Evolutionary conservation across 257 asterid species (phyloP).

Genomic region (Haberlea rhodopensis): DNA sequence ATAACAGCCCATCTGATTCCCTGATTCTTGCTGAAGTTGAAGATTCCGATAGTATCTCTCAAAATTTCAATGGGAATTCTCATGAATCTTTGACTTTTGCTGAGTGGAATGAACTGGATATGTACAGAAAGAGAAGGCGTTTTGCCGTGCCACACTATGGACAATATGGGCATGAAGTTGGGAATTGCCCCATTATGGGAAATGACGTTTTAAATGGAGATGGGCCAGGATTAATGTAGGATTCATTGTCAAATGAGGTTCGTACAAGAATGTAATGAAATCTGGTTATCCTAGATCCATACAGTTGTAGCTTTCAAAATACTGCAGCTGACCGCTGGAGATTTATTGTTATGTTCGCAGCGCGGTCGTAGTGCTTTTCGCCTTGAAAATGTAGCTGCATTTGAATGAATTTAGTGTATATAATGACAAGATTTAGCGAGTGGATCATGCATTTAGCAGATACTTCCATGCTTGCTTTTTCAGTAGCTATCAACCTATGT

Average conservation of each 20-base stretch:
- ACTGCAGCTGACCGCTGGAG: slow-evolving; percentile 16
- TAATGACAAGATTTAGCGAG: not conserved
- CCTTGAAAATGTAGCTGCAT: slow-evolving; percentile 3
- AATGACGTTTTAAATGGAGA: slow-evolving; percentile 40
- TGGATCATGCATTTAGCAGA: slow-evolving; percentile 3
- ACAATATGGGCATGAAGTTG: slow-evolving; percentile 46
- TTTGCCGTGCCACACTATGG: slow-evolving; percentile 42
- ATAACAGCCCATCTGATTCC: slow-evolving; percentile 48
- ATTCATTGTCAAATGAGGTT: not conserved
- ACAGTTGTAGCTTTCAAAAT: not conserved
- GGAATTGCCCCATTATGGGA: slow-evolving; percentile 44
- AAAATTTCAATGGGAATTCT: slow-evolving; percentile 36
- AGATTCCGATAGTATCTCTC: slow-evolving; percentile 52
- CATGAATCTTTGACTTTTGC: slow-evolving; percentile 32
- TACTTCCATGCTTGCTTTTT: slow-evolving; percentile 27
- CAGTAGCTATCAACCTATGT: slow-evolving; percentile 36
- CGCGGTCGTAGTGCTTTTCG: not conserved
- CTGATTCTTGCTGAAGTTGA: slow-evolving; percentile 51
- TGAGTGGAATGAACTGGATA: slow-evolving; percentile 45
- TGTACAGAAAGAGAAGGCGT: slow-evolving; percentile 49
- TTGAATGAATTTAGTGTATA: slow-evolving; percentile 6
- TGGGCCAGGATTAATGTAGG: slow-evolving; percentile 45
- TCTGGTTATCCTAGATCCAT: slow-evolving; percentile 8
- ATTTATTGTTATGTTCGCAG: slow-evolving; percentile 9
- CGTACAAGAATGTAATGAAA: not conserved